These are phyloP conservation scores for Rubia tinctorum DNA, from an alignment of 305 asterid genomes.

Conservation along the genomic window DNA sequence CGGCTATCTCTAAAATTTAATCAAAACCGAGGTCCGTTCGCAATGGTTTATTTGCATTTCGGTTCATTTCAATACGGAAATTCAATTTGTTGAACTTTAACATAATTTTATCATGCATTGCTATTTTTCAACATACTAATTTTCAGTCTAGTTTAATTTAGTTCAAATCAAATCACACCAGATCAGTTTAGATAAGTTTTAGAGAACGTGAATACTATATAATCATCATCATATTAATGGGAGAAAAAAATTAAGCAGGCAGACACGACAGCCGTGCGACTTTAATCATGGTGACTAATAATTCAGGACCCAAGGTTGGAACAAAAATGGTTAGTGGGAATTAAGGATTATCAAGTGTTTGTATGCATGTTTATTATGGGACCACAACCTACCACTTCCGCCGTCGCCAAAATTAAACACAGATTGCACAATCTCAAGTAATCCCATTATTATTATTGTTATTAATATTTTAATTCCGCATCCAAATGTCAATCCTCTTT, in stretches of 20 bases:
- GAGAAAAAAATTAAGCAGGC: conserved; percentile 14
- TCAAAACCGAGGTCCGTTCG: too few relatives aligned
- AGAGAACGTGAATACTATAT: too few relatives aligned
- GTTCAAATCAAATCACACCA: too few relatives aligned
- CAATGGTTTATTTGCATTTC: too few relatives aligned
- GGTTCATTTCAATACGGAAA: too few relatives aligned
- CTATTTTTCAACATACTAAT: too few relatives aligned
- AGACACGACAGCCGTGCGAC: conserved; percentile 31
- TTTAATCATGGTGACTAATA: conserved; percentile 54
- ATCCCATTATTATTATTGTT: conserved; percentile 33
- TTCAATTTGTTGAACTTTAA: too few relatives aligned
- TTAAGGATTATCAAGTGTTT: conserved; percentile 18
- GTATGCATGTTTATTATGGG: conserved; percentile 32
- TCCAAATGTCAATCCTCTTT: conserved; percentile 30
- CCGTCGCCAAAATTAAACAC: conserved; percentile 49
- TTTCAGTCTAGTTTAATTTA: too few relatives aligned
- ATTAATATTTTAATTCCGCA: conserved; percentile 7
- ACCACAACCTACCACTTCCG: conserved; percentile 64
- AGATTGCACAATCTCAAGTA: conserved; percentile 23
- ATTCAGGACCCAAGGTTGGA: conserved; percentile 38
- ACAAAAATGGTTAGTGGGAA: conserved; percentile 21
- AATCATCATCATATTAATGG: background rate
- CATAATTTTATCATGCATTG: too few relatives aligned
- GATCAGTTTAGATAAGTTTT: too few relatives aligned
- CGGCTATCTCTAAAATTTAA: too few relatives aligned